Percentiles rank a stretch among this genome's conserved stretches.
These are phyloP conservation scores for Herpomyces periplanetae DNA, from an alignment of 2,329 filamentous ascomycete species.

Conservation along the genomic window DNA sequence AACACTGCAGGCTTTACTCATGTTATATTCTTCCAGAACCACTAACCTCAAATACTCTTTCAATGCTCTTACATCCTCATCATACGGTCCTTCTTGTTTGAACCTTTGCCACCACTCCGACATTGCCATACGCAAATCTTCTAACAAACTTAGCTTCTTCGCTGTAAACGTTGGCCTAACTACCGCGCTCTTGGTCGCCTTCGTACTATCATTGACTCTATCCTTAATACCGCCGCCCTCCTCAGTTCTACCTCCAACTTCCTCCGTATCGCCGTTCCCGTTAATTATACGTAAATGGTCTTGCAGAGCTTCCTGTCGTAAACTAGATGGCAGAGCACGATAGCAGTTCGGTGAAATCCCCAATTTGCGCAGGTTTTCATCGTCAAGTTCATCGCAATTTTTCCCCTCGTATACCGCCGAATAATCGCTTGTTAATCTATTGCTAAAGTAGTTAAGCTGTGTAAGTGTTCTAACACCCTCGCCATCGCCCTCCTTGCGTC, in stretches of 20 bases:
- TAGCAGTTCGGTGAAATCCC: slow-evolving; percentile 13
- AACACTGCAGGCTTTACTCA: slow-evolving; percentile 29
- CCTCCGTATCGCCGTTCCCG: slow-evolving; percentile 2
- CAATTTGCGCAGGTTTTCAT: too few relatives aligned
- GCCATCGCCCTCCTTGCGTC: too few relatives aligned
- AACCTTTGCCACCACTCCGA: slow-evolving; percentile 37
- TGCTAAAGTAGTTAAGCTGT: too few relatives aligned
- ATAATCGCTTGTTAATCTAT: too few relatives aligned
- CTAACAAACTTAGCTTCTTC: slow-evolving; percentile 13
- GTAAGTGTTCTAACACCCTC: too few relatives aligned
- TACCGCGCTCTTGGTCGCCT: slow-evolving; percentile 12
- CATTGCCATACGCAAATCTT: slow-evolving; percentile 32
- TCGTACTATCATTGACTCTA: slow-evolving; percentile 8
- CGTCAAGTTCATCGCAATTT: too few relatives aligned
- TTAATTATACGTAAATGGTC: background rate
- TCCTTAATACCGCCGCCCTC: background rate
- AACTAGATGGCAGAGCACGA: slow-evolving; percentile 13
- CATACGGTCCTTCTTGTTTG: slow-evolving; percentile 29
- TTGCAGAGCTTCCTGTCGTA: slow-evolving; percentile 4
- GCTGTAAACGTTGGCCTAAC: slow-evolving; percentile 22
- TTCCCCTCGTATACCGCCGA: too few relatives aligned
- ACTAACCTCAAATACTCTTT: slow-evolving; percentile 30
- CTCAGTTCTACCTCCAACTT: slow-evolving; percentile 1
- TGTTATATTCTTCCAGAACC: slow-evolving; percentile 30
- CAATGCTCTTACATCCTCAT: slow-evolving; percentile 33